Evolutionary conservation across 306 rosid genomes (phyloP).

Genomic region (Corylus avellana): DNA sequence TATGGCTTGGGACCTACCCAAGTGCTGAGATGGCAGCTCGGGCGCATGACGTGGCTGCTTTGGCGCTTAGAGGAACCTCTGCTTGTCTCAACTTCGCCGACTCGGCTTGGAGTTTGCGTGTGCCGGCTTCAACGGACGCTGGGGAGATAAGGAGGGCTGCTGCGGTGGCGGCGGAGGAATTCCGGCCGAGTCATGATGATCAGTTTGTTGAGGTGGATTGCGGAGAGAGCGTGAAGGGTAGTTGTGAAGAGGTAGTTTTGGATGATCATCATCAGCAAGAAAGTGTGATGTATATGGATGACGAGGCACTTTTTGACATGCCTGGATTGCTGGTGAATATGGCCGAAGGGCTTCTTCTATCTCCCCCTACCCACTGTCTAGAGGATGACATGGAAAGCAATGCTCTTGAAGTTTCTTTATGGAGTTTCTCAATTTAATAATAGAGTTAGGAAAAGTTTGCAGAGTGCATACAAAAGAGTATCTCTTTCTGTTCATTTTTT

Average conservation of each 20-base stretch:
- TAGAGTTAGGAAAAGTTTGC: too few relatives aligned
- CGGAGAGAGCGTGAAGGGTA: neutral
- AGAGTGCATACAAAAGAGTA: too few relatives aligned
- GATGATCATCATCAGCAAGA: neutral
- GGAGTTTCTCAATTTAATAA: slow-evolving; percentile 37
- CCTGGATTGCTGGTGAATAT: slow-evolving; percentile 40
- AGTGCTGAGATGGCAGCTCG: slow-evolving; percentile 88
- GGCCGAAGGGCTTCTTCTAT: slow-evolving; percentile 62
- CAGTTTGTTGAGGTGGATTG: slow-evolving; percentile 8
- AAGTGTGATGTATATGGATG: slow-evolving; percentile 26
- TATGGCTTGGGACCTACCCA: slow-evolving; percentile 87
- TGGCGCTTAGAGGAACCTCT: slow-evolving; percentile 52
- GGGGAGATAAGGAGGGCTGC: slow-evolving; percentile 62
- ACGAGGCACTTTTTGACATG: slow-evolving; percentile 34
- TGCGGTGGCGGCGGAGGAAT: slow-evolving; percentile 49
- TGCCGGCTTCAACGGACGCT: slow-evolving; percentile 48
- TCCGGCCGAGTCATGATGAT: slow-evolving; percentile 16
- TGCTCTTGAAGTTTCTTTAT: slow-evolving; percentile 39
- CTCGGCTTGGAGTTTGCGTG: slow-evolving; percentile 51
- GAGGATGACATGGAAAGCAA: slow-evolving; percentile 30
- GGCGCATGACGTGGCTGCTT: slow-evolving; percentile 84
- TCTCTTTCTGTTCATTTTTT: too few relatives aligned
- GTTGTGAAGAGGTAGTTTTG: neutral
- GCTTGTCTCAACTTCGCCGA: slow-evolving; percentile 84
- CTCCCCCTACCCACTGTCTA: slow-evolving; percentile 34